Conservation (phyloP, 768 basidiomycete genomes). For the Rhodotorula diobovata region DNA sequence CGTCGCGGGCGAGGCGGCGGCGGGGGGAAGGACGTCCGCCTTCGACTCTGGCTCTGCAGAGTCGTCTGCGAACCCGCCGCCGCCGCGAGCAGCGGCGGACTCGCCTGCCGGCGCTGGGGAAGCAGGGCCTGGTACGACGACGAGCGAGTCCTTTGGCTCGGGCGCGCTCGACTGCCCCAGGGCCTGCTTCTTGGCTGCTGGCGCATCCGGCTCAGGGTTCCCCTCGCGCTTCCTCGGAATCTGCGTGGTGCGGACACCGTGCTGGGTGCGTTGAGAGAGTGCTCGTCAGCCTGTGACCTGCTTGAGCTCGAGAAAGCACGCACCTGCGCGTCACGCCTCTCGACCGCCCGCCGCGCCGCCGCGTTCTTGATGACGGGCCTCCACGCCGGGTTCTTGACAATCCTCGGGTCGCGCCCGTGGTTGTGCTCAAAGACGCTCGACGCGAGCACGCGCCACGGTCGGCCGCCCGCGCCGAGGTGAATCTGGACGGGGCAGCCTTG, state of each 20-base stretch:
- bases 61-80: too few relatives aligned
- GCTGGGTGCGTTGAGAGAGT: neutral
- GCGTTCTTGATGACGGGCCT: neutral
- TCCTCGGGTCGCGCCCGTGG: neutral
- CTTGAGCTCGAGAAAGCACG: neutral
- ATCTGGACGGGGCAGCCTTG: neutral
- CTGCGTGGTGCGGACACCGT: neutral
- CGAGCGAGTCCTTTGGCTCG: neutral
- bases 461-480: neutral
- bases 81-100: too few relatives aligned
- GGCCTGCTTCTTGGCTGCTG: neutral
- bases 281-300: neutral
- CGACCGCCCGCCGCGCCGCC: neutral
- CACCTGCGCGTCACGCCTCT: neutral
- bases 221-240: neutral
- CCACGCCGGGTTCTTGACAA: neutral
- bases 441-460: neutral
- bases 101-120: too few relatives aligned
- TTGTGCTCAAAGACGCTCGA: neutral
- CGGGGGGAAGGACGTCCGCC: too few relatives aligned
- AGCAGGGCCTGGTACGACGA: too few relatives aligned
- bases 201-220: neutral
- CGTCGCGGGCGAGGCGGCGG: too few relatives aligned
- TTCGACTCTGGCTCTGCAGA: too few relatives aligned
- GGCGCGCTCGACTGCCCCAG: neutral